Conservation (phyloP, 352 stramenopile species). For the Hyaloperonospora brassicae region DNA sequence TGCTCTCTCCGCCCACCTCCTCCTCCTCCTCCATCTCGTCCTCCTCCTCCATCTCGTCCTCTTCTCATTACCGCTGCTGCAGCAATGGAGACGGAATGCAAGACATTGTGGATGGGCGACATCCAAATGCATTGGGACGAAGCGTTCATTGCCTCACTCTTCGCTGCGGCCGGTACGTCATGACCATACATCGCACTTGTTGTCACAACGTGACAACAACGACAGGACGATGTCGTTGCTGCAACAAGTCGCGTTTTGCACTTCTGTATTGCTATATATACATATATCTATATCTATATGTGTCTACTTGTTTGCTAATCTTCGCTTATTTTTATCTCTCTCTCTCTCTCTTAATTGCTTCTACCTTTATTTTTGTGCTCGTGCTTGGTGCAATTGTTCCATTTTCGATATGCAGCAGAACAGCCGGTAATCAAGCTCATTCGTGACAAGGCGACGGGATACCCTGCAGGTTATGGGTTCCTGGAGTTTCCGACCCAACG, state of each 20-base stretch:
- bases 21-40: no score
- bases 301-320: no score
- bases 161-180: conserved; percentile 51
- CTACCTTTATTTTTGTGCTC: no score
- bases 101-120: conserved; percentile 88
- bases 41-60: background rate
- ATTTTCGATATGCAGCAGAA: conserved; percentile 34
- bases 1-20: no score
- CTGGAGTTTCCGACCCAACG: conserved; percentile 82
- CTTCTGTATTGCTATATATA: no score
- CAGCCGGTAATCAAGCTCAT: conserved; percentile 87
- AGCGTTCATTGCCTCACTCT: conserved; percentile 80
- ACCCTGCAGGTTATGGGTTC: conserved; percentile 86
- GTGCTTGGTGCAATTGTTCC: background rate
- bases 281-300: no score
- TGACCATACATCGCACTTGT: background rate
- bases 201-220: background rate
- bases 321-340: background rate
- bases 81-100: conserved; percentile 44
- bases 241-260: no score
- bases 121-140: conserved; percentile 89
- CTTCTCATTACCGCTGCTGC: background rate
- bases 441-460: conserved; percentile 84
- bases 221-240: background rate
- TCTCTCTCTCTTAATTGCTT: background rate